Evolutionary conservation across 2,329 filamentous ascomycete genomes (phyloP).

Genomic region (Aspergillus udagawae): DNA sequence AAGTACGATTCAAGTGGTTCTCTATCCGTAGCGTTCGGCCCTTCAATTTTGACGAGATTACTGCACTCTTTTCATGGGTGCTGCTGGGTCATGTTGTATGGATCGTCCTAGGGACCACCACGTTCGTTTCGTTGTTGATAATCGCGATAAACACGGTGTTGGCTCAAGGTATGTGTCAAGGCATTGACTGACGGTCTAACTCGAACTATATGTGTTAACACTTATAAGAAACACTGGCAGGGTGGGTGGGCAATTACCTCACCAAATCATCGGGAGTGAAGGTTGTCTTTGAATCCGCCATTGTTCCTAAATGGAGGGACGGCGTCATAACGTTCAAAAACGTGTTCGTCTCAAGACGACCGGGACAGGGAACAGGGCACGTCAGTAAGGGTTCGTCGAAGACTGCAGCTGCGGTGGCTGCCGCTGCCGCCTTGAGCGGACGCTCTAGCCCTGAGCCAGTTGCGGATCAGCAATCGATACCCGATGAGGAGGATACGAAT

Average conservation of each 20-base stretch:
- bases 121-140: conserved; percentile 89
- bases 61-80: conserved; percentile 93
- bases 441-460: conserved; percentile 38
- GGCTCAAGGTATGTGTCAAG: conserved; percentile 67
- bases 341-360: conserved; percentile 88
- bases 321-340: conserved; percentile 96
- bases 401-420: conserved; percentile 78
- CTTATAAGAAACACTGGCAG: conserved; percentile 73
- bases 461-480: conserved; percentile 20
- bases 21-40: conserved; percentile 90
- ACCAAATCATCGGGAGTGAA: conserved; percentile 90
- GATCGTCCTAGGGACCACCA: conserved; percentile 95
- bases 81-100: conserved; percentile 89
- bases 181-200: conserved; percentile 5
- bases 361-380: conserved; percentile 73
- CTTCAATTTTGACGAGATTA: conserved; percentile 95
- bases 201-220: conserved; percentile 19
- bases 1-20: conserved; percentile 95
- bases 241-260: conserved; percentile 92
- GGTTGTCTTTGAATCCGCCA: conserved; percentile 94
- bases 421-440: conserved; percentile 58
- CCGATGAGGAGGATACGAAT: conserved; percentile 78
- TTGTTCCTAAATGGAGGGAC: conserved; percentile 92
- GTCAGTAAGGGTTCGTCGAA: conserved; percentile 90
- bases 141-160: conserved; percentile 93